A percentile compares a stretch with the other conserved stretches of the same genome.
phyloP scores from a whole-genome alignment of 2,329 filamentous ascomycete species.

The Colletotrichum somersetense region DNA sequence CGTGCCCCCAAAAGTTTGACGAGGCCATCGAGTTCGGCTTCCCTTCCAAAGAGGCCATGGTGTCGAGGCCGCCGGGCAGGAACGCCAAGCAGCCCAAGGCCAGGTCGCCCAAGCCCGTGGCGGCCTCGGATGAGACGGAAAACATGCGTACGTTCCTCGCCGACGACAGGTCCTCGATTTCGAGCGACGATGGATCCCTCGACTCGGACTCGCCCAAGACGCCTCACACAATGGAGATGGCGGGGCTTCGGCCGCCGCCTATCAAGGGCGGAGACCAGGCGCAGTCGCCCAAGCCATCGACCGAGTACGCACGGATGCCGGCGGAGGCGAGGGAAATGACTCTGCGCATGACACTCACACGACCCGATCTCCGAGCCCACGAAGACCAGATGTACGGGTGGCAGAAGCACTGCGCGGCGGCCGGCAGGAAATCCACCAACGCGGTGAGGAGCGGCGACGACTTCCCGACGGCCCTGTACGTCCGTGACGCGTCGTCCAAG shows the following conservation, averaged over 20 bases:
- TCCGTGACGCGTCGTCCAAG: slow-evolving; percentile 57
- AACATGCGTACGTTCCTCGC: slow-evolving; percentile 69
- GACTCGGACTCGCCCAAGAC: slow-evolving; percentile 73
- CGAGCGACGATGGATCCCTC: slow-evolving; percentile 67
- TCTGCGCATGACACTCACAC: slow-evolving; percentile 92
- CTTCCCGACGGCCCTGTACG: slow-evolving; percentile 47
- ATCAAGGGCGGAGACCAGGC: slow-evolving; percentile 38
- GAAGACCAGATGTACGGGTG: slow-evolving; percentile 81
- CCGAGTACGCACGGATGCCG: slow-evolving; percentile 57
- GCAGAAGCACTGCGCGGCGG: slow-evolving; percentile 58
- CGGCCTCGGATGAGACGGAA: slow-evolving; percentile 54
- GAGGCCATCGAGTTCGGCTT: slow-evolving; percentile 96
- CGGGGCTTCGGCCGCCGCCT: slow-evolving; percentile 48
- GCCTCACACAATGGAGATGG: slow-evolving; percentile 62
- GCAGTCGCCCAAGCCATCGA: slow-evolving; percentile 51
- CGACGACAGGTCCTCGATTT: slow-evolving; percentile 69
- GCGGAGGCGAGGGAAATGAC: slow-evolving; percentile 88
- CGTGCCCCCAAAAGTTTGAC: slow-evolving; percentile 94
- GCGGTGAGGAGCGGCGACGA: slow-evolving; percentile 50
- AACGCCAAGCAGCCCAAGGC: slow-evolving; percentile 46
- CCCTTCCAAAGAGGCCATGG: slow-evolving; percentile 68
- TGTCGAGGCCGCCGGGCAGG: slow-evolving; percentile 49
- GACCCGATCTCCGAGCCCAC: slow-evolving; percentile 84
- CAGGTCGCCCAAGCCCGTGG: slow-evolving; percentile 9
- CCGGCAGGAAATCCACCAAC: slow-evolving; percentile 43